A percentile compares a stretch with the other conserved stretches of the same genome.
Evolutionary conservation across 768 basidiomycete genomes (phyloP).

Genomic region (Chalciporus chontae): DNA sequence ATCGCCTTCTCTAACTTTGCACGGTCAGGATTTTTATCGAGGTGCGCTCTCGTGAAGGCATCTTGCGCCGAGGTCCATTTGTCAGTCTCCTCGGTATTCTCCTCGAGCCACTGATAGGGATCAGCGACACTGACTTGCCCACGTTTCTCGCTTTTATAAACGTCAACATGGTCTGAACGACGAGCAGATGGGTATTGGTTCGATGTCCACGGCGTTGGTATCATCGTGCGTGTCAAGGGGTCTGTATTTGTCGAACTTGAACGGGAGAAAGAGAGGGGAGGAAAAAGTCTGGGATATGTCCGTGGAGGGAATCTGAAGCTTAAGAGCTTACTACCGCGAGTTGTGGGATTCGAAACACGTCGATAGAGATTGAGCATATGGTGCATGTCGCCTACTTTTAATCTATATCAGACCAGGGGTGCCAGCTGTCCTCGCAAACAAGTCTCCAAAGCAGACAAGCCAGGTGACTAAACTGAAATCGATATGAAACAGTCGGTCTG

Average conservation of each 20-base stretch:
- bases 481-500: conserved; percentile 13
- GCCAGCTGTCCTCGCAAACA: conserved; percentile 27
- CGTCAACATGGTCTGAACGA: conserved; percentile 63
- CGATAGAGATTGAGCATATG: conserved; percentile 11
- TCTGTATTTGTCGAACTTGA: neutral
- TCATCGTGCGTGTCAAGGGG: conserved; percentile 27
- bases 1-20: conserved; percentile 57
- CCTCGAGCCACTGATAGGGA: conserved; percentile 76
- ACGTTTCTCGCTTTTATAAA: conserved; percentile 61
- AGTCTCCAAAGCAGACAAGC: conserved; percentile 4
- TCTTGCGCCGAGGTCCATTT: conserved; percentile 63
- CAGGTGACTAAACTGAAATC: conserved; percentile 13
- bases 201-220: conserved; percentile 49
- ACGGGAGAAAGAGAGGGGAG: conserved; percentile 1
- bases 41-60: conserved; percentile 51
- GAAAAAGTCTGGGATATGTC: conserved; percentile 3
- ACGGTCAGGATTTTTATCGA: conserved; percentile 62
- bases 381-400: conserved; percentile 13
- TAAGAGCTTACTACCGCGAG: conserved; percentile 21
- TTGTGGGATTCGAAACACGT: conserved; percentile 17
- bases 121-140: conserved; percentile 63
- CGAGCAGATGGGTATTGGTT: conserved; percentile 62
- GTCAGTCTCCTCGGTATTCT: conserved; percentile 58
- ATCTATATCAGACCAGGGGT: conserved; percentile 29
- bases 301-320: conserved; percentile 14